Conservation (phyloP, 306 rosid species). For the Ochetophila trinervis region DNA sequence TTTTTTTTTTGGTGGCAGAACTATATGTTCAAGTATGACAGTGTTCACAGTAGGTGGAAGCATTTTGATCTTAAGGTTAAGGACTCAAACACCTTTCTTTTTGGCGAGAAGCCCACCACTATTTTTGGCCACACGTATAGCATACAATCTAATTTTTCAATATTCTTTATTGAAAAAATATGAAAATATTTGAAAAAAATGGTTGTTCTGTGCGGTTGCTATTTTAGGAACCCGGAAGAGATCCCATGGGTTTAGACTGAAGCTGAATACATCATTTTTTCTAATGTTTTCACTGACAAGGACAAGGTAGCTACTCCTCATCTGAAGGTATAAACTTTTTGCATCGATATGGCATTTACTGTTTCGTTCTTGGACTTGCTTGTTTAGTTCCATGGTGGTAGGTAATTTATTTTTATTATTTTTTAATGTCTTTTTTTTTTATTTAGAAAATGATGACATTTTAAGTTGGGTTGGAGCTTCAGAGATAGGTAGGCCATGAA, state of each 20-base stretch:
- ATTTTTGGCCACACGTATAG: slow-evolving; percentile 44
- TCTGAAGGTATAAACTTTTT: too few relatives aligned
- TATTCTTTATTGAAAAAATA: background rate
- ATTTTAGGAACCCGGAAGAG: slow-evolving; percentile 55
- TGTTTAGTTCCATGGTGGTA: too few relatives aligned
- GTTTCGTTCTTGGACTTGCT: too few relatives aligned
- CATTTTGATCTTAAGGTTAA: slow-evolving; percentile 46
- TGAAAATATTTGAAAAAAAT: background rate
- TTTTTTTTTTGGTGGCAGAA: slow-evolving; percentile 16
- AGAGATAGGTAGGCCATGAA: too few relatives aligned
- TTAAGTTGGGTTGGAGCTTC: too few relatives aligned
- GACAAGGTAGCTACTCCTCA: slow-evolving; percentile 62
- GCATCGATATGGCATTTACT: too few relatives aligned
- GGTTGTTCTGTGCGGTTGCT: too few relatives aligned
- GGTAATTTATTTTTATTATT: too few relatives aligned
- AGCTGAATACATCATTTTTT: slow-evolving; percentile 48
- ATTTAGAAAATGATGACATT: too few relatives aligned
- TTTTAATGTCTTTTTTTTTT: too few relatives aligned
- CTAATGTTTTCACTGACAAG: slow-evolving; percentile 56
- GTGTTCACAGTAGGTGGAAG: slow-evolving; percentile 78
- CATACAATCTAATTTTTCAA: background rate
- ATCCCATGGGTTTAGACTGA: slow-evolving; percentile 55
- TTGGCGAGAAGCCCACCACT: slow-evolving; percentile 49
- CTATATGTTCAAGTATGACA: slow-evolving; percentile 81
- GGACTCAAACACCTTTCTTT: slow-evolving; percentile 64